phyloP scores from a whole-genome alignment of 176 grass and related monocot genomes.

The Dactylis glomerata region DNA sequence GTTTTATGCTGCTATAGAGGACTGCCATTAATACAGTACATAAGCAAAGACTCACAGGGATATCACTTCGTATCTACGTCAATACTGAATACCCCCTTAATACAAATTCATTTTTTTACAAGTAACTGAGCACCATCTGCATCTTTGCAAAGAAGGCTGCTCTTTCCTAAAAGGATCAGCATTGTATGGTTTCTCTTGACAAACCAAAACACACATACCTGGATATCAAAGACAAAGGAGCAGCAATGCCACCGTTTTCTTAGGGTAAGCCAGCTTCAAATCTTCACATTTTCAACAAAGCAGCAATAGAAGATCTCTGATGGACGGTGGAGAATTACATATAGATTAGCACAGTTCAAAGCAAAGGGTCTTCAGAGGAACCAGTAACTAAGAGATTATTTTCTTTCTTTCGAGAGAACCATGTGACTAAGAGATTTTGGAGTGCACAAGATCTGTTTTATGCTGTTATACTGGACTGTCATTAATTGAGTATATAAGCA shows the following conservation, averaged over 20 bases:
- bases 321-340: background rate
- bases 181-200: too few relatives aligned
- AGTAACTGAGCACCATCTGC: background rate
- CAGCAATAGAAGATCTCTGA: background rate
- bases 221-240: too few relatives aligned
- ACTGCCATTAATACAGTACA: background rate
- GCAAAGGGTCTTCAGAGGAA: background rate
- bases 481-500: background rate
- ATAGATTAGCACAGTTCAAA: background rate
- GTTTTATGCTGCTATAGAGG: background rate
- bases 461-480: background rate
- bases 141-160: too few relatives aligned
- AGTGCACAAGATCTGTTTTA: background rate
- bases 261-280: background rate
- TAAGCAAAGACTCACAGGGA: background rate
- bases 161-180: too few relatives aligned
- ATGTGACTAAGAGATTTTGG: background rate
- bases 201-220: too few relatives aligned
- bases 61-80: background rate
- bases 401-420: too few relatives aligned
- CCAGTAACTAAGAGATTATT: background rate
- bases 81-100: background rate
- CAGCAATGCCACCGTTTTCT: background rate
- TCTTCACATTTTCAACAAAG: slow-evolving; percentile 4
- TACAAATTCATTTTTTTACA: background rate